Conservation (phyloP, 352 stramenopile genomes). For the Phytophthora brassicae region DNA sequence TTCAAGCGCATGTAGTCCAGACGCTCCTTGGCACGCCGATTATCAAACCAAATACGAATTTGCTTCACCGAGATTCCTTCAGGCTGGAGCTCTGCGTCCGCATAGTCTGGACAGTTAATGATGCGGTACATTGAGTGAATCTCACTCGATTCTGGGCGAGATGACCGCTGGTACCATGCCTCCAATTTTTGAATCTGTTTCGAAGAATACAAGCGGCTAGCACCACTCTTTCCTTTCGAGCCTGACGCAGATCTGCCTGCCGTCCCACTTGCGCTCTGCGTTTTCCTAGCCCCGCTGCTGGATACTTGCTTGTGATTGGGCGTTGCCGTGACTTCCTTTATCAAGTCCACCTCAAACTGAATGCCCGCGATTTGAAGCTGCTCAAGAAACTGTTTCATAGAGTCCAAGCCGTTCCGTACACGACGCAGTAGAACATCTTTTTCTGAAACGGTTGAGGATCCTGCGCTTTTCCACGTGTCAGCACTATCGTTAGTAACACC, state of each 20-base stretch:
- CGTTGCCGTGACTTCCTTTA: slow-evolving; percentile 73
- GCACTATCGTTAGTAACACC: slow-evolving; percentile 19
- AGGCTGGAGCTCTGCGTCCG: slow-evolving; percentile 80
- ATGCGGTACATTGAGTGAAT: slow-evolving; percentile 91
- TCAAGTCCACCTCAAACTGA: slow-evolving; percentile 83
- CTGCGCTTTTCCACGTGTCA: slow-evolving; percentile 14
- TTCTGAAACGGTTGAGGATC: slow-evolving; percentile 22
- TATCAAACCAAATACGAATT: slow-evolving; percentile 90
- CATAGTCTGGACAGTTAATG: slow-evolving; percentile 84
- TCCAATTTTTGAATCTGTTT: slow-evolving; percentile 90
- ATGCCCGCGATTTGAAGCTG: slow-evolving; percentile 80
- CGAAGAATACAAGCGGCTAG: slow-evolving; percentile 82
- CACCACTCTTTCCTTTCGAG: slow-evolving; percentile 74
- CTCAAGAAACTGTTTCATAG: slow-evolving; percentile 75
- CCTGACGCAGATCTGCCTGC: slow-evolving; percentile 41
- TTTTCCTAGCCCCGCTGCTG: slow-evolving; percentile 30
- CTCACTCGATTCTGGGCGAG: slow-evolving; percentile 75
- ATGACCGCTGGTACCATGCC: slow-evolving; percentile 87
- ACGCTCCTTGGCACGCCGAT: slow-evolving; percentile 80
- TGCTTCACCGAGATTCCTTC: slow-evolving; percentile 88
- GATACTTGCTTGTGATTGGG: slow-evolving; percentile 45
- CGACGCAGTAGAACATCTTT: slow-evolving; percentile 55
- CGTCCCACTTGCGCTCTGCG: slow-evolving; percentile 22
- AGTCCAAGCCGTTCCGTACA: slow-evolving; percentile 54
- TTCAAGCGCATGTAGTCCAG: slow-evolving; percentile 89